Base-by-base conservation (phyloP, 164 flowering plant species). In the Piper betle region DNA sequence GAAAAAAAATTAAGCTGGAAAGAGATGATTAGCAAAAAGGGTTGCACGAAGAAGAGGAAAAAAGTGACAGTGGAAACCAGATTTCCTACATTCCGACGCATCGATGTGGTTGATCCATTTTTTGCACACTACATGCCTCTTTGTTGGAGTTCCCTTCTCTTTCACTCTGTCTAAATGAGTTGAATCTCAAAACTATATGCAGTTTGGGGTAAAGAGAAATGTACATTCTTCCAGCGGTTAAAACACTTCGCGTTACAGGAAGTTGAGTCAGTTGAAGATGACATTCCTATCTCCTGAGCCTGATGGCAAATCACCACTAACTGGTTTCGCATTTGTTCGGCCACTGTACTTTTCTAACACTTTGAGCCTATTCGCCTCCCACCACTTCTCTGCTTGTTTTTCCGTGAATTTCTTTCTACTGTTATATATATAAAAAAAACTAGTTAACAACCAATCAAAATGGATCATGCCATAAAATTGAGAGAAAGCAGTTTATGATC, bases 311-410 rank as follows among this genome's bases (percentile, higher is more conserved):
- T 15, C 39, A 55, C 33, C 57, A 33, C 58, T 19, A 20, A 40
- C 50, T 3, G 72, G 58, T 62, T 53, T 66, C 1, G 59, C 69
- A 46, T 59, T 55, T 63, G 37, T 58, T 6, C 60, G 59, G 71
- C 70, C 76, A 60, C 80, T 74, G 69, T 83, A 79, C 70, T 78
- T 76, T 64, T 86, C 78, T n/a, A 73, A 81, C 25, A 91, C 81
- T 59, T 70, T 77, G 16, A 68, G 61, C 39, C 77, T 85, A 69
- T 87, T 74, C 62, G 79, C 90, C 52, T 82, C 72, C 96, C 97
- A 91, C 97, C 97, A 91, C 57, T 71, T 80, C 77, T 87, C 93
- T 41, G 95, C 95, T 69, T 85, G 78, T 64, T 73, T 81, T 73
- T 91, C 91, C 1, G 78, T 80, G 72, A 86, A 91, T 41, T 75